Evolutionary conservation across 2,329 filamentous ascomycete genomes (phyloP).

Genomic region (Diaporthe velutina): DNA sequence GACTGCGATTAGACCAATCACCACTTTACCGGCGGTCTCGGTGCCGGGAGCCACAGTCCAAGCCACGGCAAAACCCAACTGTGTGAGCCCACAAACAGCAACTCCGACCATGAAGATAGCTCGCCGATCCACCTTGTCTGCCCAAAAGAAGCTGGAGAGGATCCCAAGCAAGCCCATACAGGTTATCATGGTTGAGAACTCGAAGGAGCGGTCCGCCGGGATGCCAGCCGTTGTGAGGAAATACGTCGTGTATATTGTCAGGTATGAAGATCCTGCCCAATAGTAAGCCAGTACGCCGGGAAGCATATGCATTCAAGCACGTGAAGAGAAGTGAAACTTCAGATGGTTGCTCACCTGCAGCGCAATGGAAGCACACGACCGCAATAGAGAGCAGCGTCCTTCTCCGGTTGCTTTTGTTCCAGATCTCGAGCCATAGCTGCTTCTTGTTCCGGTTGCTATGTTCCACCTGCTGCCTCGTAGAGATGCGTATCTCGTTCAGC

Average conservation of each 20-base stretch:
- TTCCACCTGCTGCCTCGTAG: slow-evolving; percentile 41
- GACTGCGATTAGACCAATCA: slow-evolving; percentile 1
- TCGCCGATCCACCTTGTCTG: slow-evolving; percentile 49
- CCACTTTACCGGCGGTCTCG: background rate
- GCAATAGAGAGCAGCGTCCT: slow-evolving; percentile 48
- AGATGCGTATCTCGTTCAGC: slow-evolving; percentile 3
- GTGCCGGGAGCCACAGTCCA: slow-evolving; percentile 47
- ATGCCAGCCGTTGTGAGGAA: slow-evolving; percentile 50
- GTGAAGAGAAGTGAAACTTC: too few species aligned
- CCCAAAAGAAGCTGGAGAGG: slow-evolving; percentile 47
- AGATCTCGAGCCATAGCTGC: slow-evolving; percentile 50
- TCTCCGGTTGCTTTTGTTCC: slow-evolving; percentile 47
- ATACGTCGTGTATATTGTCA: slow-evolving; percentile 50
- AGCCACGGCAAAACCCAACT: slow-evolving; percentile 46
- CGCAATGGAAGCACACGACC: slow-evolving; percentile 50
- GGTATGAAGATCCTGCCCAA: slow-evolving; percentile 47
- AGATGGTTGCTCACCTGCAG: slow-evolving; percentile 44
- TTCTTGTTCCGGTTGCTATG: slow-evolving; percentile 45
- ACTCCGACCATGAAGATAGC: slow-evolving; percentile 49
- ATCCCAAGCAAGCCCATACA: slow-evolving; percentile 51
- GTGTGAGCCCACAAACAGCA: slow-evolving; percentile 42
- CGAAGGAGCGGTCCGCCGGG: slow-evolving; percentile 46
- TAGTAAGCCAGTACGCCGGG: background rate
- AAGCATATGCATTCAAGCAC: background rate
- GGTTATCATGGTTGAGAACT: slow-evolving; percentile 51